A percentile compares a stretch with the other conserved stretches of the same genome.
phyloP scores from a whole-genome alignment of 495 filamentous ascomycete genomes.

The Penicillium goetzii region DNA sequence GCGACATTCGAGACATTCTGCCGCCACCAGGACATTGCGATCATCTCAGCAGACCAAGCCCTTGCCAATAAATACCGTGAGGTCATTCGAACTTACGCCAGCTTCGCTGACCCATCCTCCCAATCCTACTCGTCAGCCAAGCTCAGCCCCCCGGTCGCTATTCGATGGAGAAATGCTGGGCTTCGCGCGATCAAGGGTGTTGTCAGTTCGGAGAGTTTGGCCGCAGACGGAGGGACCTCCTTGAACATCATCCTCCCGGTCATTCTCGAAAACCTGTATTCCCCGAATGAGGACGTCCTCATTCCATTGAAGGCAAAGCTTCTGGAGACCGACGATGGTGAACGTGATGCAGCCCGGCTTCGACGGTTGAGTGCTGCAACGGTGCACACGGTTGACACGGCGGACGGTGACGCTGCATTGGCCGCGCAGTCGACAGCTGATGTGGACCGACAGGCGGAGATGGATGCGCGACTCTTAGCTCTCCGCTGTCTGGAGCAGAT shows the following conservation, averaged over 20 bases:
- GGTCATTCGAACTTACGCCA: constrained; percentile 75
- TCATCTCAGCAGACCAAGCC: constrained; percentile 77
- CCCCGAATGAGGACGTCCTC: constrained; percentile 70
- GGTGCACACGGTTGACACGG: constrained; percentile 68
- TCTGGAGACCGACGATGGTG: constrained; percentile 64
- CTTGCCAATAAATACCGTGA: constrained; percentile 81
- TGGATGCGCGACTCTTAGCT: constrained; percentile 81
- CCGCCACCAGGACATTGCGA: constrained; percentile 74
- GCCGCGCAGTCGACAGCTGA: constrained; percentile 77
- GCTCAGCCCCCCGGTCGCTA: constrained; percentile 67
- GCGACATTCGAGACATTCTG: constrained; percentile 84
- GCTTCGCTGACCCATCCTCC: constrained; percentile 60
- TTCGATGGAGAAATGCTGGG: constrained; percentile 82
- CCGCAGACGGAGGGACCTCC: constrained; percentile 72
- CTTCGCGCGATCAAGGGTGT: constrained; percentile 78
- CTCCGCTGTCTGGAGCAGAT: constrained; percentile 81
- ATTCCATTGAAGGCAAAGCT: constrained; percentile 62
- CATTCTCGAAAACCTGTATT: constrained; percentile 82
- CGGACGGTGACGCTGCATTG: constrained; percentile 68
- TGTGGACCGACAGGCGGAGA: constrained; percentile 81
- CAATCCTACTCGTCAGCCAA: constrained; percentile 48
- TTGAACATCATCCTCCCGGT: constrained; percentile 76
- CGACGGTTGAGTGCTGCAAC: constrained; percentile 80
- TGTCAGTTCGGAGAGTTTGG: constrained; percentile 75
- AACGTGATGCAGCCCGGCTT: constrained; percentile 59